Evolutionary conservation across 805 yeast genomes (phyloP), one percentile per base, ranked within the genome.

Genomic region (Kluyveromyces wickerhamii): DNA sequence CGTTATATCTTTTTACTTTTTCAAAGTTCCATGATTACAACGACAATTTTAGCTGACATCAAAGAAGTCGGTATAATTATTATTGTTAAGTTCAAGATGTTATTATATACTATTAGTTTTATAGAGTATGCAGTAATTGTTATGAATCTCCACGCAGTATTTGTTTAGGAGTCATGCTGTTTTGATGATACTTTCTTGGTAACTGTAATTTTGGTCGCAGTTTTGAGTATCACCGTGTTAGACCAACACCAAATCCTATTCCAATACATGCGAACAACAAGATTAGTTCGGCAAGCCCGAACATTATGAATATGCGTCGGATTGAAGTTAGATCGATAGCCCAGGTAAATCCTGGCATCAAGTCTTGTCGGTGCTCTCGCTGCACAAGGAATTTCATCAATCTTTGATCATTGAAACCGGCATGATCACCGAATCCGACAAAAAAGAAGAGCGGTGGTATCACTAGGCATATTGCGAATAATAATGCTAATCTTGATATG

Each of bases 241-340:
- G 42, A 2, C 72, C 71, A 28, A 69, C 65, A 5, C 66, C 72
- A 30, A 71, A 54, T 1, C 74, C 75, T 21, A 68, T 59, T 12
- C 67, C 67, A 20, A 69, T 54, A 44, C 69, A 61, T 0, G 66
- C 74, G 14, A 64, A 38, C 4, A 62, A 45, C 2, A 51, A 42
- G 6, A 51, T 14, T 7, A 45, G 26, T 38, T 49, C 58, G 2
- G 44, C 9, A 7, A 39, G 36, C 2, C 67, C 69, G 7, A 68
- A 41, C 1, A 36, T 32, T 24, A 66, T 36, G 12, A 56, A 63
- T 50, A 43, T 42, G 42, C 29, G 35, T 10, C 57, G 30, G 20
- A 56, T 43, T 59, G 60, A 53, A 11, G 27, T 28, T 4, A 56
- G 37, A 27, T 50, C 49, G 7, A 56, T 34, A 29, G 54, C 57